These are phyloP conservation scores for Actinidia chinensis DNA, from an alignment of 179 eudicot genomes.

Conservation along the genomic window DNA sequence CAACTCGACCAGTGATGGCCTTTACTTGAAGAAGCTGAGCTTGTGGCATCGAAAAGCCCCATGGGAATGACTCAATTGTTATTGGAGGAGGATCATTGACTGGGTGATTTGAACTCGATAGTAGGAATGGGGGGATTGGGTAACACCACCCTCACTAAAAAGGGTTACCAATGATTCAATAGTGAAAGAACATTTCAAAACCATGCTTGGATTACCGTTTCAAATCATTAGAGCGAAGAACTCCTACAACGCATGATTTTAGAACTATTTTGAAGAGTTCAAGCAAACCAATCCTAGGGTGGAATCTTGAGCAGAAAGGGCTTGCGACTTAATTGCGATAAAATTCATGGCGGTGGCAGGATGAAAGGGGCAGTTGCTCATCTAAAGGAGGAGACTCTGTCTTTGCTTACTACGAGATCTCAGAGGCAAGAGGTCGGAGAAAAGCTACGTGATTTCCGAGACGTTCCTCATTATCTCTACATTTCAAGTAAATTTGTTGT, in stretches of 20 bases:
- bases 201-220: constrained; percentile 27
- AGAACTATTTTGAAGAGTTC: too few species aligned
- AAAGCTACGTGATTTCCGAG: too few species aligned
- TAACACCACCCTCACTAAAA: constrained; percentile 26
- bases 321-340: too few species aligned
- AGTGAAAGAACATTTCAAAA: constrained; percentile 8
- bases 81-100: background rate
- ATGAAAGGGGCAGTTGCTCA: too few species aligned
- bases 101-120: constrained; percentile 19
- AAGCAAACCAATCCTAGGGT: too few species aligned
- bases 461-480: too few species aligned
- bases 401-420: too few species aligned
- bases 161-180: constrained; percentile 10
- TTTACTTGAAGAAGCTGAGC: constrained; percentile 16
- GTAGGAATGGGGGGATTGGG: constrained; percentile 30
- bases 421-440: too few species aligned
- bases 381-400: too few species aligned
- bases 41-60: constrained; percentile 26
- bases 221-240: constrained; percentile 7
- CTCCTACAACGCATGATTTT: constrained; percentile 16
- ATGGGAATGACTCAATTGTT: constrained; percentile 10
- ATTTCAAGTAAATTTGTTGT: too few species aligned
- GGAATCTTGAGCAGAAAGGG: too few species aligned
- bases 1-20: constrained; percentile 14
- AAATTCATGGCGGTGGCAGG: too few species aligned